phyloP scores from a whole-genome alignment of 495 filamentous ascomycete genomes.

The Penicillium argentinense region DNA sequence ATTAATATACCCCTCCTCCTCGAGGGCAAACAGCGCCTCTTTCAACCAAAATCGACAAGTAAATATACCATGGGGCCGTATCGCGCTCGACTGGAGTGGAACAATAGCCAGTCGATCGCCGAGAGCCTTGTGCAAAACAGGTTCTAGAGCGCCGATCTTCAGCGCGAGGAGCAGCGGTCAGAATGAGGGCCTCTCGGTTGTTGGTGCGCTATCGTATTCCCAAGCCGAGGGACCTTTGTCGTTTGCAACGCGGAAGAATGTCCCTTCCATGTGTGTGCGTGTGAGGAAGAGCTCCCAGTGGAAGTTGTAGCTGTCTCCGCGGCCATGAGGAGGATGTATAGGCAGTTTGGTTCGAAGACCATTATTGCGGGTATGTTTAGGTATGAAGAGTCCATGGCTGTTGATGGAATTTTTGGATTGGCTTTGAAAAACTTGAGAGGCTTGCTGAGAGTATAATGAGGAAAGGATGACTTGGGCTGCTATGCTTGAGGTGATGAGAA shows the following conservation, averaged over 20 bases:
- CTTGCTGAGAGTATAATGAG: too few species aligned
- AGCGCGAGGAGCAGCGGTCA: conserved; percentile 17
- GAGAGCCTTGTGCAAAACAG: conserved; percentile 19
- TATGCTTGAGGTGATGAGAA: too few species aligned
- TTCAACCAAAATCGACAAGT: conserved; percentile 27
- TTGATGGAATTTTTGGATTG: too few species aligned
- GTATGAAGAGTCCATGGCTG: neutral
- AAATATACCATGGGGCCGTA: conserved; percentile 18
- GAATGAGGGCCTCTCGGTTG: neutral
- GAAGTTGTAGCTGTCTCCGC: conserved; percentile 18
- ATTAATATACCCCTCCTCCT: conserved; percentile 27
- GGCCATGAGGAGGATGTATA: conserved; percentile 23
- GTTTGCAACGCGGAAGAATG: conserved; percentile 20
- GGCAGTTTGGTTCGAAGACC: conserved; percentile 11
- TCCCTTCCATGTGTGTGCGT: conserved; percentile 10
- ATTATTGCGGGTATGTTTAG: neutral
- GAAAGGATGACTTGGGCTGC: neutral
- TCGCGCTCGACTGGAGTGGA: conserved; percentile 17
- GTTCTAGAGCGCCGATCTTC: conserved; percentile 20
- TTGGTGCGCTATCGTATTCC: conserved; percentile 15
- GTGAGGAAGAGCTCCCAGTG: conserved; percentile 28
- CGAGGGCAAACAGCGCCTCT: conserved; percentile 26
- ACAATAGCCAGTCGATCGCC: conserved; percentile 13
- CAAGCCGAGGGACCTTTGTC: conserved; percentile 6
- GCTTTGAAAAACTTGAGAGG: too few species aligned